Evolutionary conservation across 1,284 basidiomycete species (phyloP).

Genomic region (Malassezia sympodialis): DNA sequence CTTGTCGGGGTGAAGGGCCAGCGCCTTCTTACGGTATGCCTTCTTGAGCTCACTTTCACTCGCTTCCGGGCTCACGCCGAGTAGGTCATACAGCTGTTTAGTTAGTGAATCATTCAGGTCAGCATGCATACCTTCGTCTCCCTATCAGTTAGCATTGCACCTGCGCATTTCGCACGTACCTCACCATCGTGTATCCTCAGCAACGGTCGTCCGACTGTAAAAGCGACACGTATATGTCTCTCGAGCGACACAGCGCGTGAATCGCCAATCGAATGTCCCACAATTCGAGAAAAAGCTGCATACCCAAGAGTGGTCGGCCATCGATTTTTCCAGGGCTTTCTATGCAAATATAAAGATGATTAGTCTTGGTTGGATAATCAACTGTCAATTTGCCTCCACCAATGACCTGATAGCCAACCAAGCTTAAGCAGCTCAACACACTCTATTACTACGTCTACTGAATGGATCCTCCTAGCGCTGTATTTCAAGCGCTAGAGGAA

Average conservation of each 20-base stretch:
- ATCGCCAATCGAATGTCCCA: neutral
- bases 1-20: constrained; percentile 74
- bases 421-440: neutral
- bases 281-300: neutral
- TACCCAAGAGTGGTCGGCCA: neutral
- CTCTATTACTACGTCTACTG: neutral
- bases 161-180: constrained; percentile 5
- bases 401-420: neutral
- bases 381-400: neutral
- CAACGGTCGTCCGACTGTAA: constrained; percentile 3
- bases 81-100: constrained; percentile 43
- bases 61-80: constrained; percentile 34
- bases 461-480: neutral
- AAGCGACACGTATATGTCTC: neutral
- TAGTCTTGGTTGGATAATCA: neutral
- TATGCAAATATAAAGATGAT: neutral
- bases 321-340: constrained; percentile 9
- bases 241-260: neutral
- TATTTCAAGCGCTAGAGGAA: neutral
- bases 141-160: constrained; percentile 9
- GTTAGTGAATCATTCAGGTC: neutral
- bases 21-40: constrained; percentile 39
- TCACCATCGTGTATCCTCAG: constrained; percentile 14
- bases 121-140: constrained; percentile 19
- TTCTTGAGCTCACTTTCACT: constrained; percentile 45